Evolutionary conservation across 352 stramenopile genomes (phyloP).

Genomic region (Phytophthora citricola): DNA sequence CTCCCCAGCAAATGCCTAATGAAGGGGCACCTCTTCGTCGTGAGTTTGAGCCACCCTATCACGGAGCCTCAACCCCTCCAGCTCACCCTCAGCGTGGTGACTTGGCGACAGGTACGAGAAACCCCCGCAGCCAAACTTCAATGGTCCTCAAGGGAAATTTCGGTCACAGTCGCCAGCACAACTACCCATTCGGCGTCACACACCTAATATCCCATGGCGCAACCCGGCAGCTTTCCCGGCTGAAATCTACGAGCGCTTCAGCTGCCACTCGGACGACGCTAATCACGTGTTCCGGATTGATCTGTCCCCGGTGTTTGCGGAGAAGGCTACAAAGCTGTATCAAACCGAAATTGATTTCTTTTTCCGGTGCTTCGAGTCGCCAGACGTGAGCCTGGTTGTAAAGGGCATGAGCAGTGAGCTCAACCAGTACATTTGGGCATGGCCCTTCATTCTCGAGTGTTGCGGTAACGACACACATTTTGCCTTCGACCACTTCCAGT

Average conservation of each 20-base stretch:
- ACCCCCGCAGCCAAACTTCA: slow-evolving; percentile 20
- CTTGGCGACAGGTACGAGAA: slow-evolving; percentile 21
- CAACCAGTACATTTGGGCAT: slow-evolving; percentile 85
- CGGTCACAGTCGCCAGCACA: slow-evolving; percentile 25
- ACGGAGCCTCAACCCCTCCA: slow-evolving; percentile 11
- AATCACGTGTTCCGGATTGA: slow-evolving; percentile 76
- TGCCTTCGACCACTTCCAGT: slow-evolving; percentile 82
- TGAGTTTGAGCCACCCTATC: slow-evolving; percentile 34
- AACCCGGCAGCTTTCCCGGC: slow-evolving; percentile 57
- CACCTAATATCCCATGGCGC: slow-evolving; percentile 60
- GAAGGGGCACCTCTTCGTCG: slow-evolving; percentile 17
- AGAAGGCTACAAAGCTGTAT: slow-evolving; percentile 56
- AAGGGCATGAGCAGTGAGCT: slow-evolving; percentile 84
- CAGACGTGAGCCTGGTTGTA: slow-evolving; percentile 79
- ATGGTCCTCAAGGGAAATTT: slow-evolving; percentile 24
- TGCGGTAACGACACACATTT: slow-evolving; percentile 75
- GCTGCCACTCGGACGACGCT: slow-evolving; percentile 57
- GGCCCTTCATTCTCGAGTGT: slow-evolving; percentile 83
- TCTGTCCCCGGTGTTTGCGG: slow-evolving; percentile 58
- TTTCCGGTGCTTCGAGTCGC: slow-evolving; percentile 76
- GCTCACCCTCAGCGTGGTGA: slow-evolving; percentile 22
- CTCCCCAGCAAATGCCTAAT: slow-evolving; percentile 28
- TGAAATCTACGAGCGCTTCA: slow-evolving; percentile 63
- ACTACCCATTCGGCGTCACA: slow-evolving; percentile 32
- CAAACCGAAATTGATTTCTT: slow-evolving; percentile 76